Percentiles rank a stretch among this genome's conserved stretches.
Evolutionary conservation across 2,329 filamentous ascomycete genomes (phyloP).

Genomic region (Colletotrichum musicola): DNA sequence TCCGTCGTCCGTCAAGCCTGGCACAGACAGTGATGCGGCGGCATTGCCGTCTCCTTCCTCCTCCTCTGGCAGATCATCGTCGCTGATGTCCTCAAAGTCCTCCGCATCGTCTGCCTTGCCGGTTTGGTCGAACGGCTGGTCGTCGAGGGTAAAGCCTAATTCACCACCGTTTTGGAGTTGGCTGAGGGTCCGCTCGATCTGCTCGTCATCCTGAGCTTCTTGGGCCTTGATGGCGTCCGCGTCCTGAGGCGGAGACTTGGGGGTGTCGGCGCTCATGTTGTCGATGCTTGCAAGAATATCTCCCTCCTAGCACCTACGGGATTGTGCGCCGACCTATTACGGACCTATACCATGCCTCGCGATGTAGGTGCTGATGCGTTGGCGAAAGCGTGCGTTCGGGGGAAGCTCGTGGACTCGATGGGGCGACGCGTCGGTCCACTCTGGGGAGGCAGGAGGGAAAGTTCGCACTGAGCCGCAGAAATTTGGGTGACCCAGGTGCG

Average conservation of each 20-base stretch:
- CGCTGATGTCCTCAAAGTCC: constrained; percentile 91
- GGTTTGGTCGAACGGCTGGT: constrained; percentile 68
- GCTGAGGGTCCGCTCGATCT: constrained; percentile 59
- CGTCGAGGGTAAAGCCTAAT: constrained; percentile 57
- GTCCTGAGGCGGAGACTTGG: constrained; percentile 45
- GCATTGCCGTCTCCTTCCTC: constrained; percentile 67
- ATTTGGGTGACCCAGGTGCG: constrained; percentile 40
- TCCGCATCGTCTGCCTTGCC: constrained; percentile 94
- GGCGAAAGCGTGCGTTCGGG: constrained; percentile 21
- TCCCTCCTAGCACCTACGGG: constrained; percentile 36
- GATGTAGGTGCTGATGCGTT: constrained; percentile 27
- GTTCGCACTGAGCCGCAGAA: constrained; percentile 39
- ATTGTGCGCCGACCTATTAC: constrained; percentile 30
- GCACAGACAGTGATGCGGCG: constrained; percentile 60
- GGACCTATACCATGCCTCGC: constrained; percentile 36
- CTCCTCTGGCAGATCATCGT: constrained; percentile 90
- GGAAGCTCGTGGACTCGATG: constrained; percentile 35
- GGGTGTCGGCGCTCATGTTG: constrained; percentile 36
- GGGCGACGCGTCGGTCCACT: constrained; percentile 37
- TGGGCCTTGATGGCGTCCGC: constrained; percentile 57
- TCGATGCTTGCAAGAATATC: constrained; percentile 29
- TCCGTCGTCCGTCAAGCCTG: constrained; percentile 69
- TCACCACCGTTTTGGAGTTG: constrained; percentile 55
- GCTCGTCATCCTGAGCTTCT: constrained; percentile 62
- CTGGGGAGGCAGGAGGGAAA: constrained; percentile 40